Evolutionary conservation across 1,139 yeast genomes (phyloP), one percentile per base, ranked within the genome.

Genomic region (Saccharomyces hybrid): DNA sequence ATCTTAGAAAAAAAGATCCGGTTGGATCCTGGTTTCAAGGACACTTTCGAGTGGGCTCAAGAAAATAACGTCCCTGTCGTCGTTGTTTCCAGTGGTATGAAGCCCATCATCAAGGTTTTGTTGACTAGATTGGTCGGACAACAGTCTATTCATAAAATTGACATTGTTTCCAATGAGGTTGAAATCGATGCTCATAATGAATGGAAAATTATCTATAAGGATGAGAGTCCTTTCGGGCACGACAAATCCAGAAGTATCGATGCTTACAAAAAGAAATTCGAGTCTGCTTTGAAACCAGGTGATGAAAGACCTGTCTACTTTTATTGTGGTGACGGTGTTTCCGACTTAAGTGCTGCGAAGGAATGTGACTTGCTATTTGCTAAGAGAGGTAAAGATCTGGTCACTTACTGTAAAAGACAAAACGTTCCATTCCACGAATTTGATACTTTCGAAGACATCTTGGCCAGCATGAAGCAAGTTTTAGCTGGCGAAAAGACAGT

Each of bases 291-390:
- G 55, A 63, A 66, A 42, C 66, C 60, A 2, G 62, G 61, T 48
- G 71, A 68, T 16, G 64, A 70, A 28, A 74, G 80, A 57, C 90
- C 93, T 9, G 75, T 77, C 49, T 77, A 90, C 64, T 88, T 91
- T 70, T 93, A 93, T 76, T 88, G 96, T 68, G 99, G 99, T 55
- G 99, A 93, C 69, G 99, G 99, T 58, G 97, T 93, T 29, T 85
- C 95, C 54, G 99, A 93, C 71, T 77, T 93, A 62, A 83, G 90
- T 58, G 99, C 99, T 27, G 98, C 98, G 32, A 84, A 86, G 68
- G 97, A 93, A 71, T 90, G 99, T 52, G 91, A 95, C 71, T 76
- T 91, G 64, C 75, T 93, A 63, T 93, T 93, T 72, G 99, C 99
- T 54, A 93, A 90, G 74, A 82, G 83, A 61, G 99, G 97, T 50